Base-by-base conservation (phyloP, 2,329 filamentous ascomycete species). In the Lasiodiplodia hormozganensis region DNA sequence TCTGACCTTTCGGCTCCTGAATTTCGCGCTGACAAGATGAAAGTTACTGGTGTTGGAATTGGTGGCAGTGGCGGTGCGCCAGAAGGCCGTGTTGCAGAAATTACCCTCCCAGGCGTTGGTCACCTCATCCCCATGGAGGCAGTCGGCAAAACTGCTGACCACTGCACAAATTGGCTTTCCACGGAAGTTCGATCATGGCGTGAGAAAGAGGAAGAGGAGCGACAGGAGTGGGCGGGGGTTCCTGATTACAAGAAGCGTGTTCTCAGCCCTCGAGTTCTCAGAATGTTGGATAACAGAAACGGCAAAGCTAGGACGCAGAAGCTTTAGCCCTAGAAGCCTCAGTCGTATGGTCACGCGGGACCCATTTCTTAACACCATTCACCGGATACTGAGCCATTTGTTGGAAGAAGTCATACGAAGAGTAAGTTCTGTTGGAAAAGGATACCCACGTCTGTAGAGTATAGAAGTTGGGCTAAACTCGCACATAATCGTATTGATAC, bases 111-210 rank as follows among this genome's bases (percentile, higher is more conserved):
- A 34, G 86, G 85, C 0, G 84, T 85, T 6, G 93, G 94, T 0
- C 95, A 98, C 78, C 79, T 97, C 52, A 87, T 97, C 34, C 91
- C 94, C 0, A 92, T 97, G 87, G 94, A 97, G 79, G 86, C 87
- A 49, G 91, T 92, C 0, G 82, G 74, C 2, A 83, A 87, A 74
- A 91, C 90, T 70, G 94, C 93, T 1, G 82, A 86, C n/a, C 76
- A 79, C 7, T 69, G 67, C 31, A 40, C 67, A 1, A 47, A 62
- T 10, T 75, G 71, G 70, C 47, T 74, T 2, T 67, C 36, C 4
- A 69, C 69, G 43, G 71, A 74, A 54, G 34, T 70, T 38, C 53
- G 49, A 31, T 34, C 67, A 11, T 74, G 73, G 73, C 69, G 58
- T 23, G 36, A 69, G 28, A 71, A 72, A 57, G 69, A 69, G 54